Conservation (phyloP, 1,139 yeast genomes). For the Candida albicans region DNA sequence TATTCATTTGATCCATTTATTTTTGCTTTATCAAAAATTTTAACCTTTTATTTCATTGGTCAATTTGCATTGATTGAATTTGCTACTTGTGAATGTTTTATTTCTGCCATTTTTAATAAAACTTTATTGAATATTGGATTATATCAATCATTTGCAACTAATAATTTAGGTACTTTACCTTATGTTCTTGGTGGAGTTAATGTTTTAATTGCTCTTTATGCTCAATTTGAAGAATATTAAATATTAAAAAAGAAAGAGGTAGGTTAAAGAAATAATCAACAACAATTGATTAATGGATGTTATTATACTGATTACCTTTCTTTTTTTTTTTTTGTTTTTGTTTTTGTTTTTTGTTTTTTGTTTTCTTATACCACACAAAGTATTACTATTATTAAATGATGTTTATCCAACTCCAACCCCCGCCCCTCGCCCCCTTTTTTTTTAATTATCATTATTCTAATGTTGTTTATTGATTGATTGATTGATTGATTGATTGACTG, state of each 20-base stretch:
- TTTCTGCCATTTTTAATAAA: constrained; percentile 38
- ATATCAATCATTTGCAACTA: constrained; percentile 35
- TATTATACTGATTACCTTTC: neutral
- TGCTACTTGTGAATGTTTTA: constrained; percentile 30
- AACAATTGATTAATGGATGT: neutral
- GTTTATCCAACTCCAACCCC: too few species aligned
- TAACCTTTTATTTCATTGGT: constrained; percentile 45
- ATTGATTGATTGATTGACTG: too few species aligned
- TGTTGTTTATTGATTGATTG: too few species aligned
- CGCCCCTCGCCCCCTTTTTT: too few species aligned
- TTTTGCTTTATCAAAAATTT: constrained; percentile 52
- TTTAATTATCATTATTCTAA: too few species aligned
- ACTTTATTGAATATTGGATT: constrained; percentile 39
- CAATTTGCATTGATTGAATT: constrained; percentile 33
- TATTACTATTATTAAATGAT: too few species aligned
- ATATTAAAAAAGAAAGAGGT: neutral
- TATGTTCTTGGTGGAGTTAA: constrained; percentile 49
- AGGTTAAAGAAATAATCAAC: too few species aligned
- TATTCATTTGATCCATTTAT: constrained; percentile 57
- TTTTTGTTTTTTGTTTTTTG: too few species aligned
- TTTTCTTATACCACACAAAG: too few species aligned
- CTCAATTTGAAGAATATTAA: constrained; percentile 46
- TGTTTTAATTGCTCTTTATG: constrained; percentile 51
- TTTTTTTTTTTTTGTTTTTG: too few species aligned
- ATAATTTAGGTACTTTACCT: constrained; percentile 49